Evolutionary conservation across 306 rosid species (phyloP).

Genomic region (Quillaja saponaria): DNA sequence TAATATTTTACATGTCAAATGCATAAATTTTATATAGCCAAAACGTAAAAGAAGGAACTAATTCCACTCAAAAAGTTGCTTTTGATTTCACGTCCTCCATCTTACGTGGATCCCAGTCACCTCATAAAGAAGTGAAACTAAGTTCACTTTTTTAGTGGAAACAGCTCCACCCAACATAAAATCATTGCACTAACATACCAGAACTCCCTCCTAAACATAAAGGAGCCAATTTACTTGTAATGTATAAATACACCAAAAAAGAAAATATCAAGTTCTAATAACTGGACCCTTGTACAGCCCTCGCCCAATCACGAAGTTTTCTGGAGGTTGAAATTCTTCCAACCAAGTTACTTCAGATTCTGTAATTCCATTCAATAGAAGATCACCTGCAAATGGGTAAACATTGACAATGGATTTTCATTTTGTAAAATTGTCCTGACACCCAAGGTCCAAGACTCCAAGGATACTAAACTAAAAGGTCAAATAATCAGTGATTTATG

Average conservation of each 20-base stretch:
- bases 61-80: too few relatives aligned
- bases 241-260: slow-evolving; percentile 38
- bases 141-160: too few relatives aligned
- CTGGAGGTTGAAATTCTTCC: slow-evolving; percentile 87
- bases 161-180: too few relatives aligned
- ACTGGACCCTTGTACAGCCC: slow-evolving; percentile 93
- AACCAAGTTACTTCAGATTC: slow-evolving; percentile 68
- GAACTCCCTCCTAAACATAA: slow-evolving; percentile 45
- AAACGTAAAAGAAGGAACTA: slow-evolving; percentile 36
- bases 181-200: slow-evolving; percentile 50
- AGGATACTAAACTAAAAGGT: neutral
- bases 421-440: neutral
- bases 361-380: slow-evolving; percentile 54
- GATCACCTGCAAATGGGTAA: slow-evolving; percentile 44
- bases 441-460: too few relatives aligned
- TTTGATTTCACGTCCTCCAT: too few relatives aligned
- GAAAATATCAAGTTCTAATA: slow-evolving; percentile 66
- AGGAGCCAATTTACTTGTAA: slow-evolving; percentile 38
- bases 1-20: slow-evolving; percentile 67
- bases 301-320: slow-evolving; percentile 82
- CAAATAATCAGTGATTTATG: neutral
- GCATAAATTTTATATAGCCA: slow-evolving; percentile 27
- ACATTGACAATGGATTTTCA: neutral
- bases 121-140: too few relatives aligned
- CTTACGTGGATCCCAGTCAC: too few relatives aligned